Conservation (phyloP, 2,329 filamentous ascomycete genomes). For the Epichloe gansuensis region DNA sequence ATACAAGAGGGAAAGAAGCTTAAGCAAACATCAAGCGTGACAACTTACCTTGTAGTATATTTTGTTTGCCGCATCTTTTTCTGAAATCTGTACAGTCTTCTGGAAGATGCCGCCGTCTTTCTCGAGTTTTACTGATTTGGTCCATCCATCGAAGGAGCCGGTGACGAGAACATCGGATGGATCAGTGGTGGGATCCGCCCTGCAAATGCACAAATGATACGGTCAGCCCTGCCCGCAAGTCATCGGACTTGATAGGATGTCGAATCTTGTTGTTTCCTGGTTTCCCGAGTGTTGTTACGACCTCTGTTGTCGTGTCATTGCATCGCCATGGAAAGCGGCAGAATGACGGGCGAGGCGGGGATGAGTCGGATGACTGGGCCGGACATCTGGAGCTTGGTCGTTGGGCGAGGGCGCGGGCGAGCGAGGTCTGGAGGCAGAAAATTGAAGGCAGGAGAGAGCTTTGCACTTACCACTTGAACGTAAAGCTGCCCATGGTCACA, state of each 20-base stretch:
- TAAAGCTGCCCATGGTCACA: conserved; percentile 50
- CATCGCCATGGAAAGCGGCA: neutral
- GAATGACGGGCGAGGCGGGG: neutral
- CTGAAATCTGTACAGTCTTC: conserved; percentile 66
- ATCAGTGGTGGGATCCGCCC: conserved; percentile 72
- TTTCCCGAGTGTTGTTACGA: neutral
- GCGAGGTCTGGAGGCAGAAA: neutral
- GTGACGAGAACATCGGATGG: conserved; percentile 64
- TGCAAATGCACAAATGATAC: conserved; percentile 25
- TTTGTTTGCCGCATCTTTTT: conserved; percentile 45
- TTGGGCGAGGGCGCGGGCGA: neutral
- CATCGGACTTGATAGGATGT: neutral
- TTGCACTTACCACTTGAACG: conserved; percentile 54
- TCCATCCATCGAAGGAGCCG: conserved; percentile 91
- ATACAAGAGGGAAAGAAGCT: neutral
- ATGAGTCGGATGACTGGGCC: neutral
- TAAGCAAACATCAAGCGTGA: neutral
- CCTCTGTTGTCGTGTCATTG: neutral
- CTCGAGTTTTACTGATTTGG: conserved; percentile 71
- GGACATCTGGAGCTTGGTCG: neutral
- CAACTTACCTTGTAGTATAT: conserved; percentile 83
- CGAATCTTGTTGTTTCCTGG: neutral
- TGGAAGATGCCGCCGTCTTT: conserved; percentile 62
- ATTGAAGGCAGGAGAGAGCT: neutral
- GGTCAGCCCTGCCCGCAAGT: conserved; percentile 5